Base-by-base conservation (phyloP, 2,329 filamentous ascomycete genomes). In the Emericellopsis cladophorae region DNA sequence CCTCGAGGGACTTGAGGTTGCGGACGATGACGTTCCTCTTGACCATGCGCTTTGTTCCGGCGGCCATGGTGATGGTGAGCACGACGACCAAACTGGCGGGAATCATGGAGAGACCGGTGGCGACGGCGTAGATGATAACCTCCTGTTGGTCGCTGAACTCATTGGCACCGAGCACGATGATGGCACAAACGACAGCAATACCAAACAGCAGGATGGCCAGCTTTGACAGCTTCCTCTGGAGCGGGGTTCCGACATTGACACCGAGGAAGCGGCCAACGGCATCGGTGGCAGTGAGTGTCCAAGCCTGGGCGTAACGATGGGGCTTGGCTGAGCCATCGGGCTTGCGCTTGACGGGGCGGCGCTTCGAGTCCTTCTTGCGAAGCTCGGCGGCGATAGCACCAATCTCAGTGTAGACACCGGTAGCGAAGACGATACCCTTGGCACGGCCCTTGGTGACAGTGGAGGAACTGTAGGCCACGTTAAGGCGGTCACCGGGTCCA, bases 101-200 rank as follows among this genome's bases (percentile, higher is more conserved):
- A 46, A 74, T 70, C 59, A 72, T 70, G 8, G 64, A 67, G 12
- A 73, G 54, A 45, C 62, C 64, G 18, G 66, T 65, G 12, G 61
- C 64, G 21, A 67, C 63, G n/a, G 61, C 65, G 44, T 66, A 68
- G 44, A 67, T 80, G 48, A 81, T 76, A 45, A 81, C 76, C 48
- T 80, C 74, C 23, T 67, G 65, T 26, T 65, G 59, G 31, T 58
- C 55, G n/a, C 63, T 57, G 54, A 76, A 78, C 1, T 67, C 49
- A 56, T 81, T 84, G 41, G 79, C 74, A 7, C 66, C 79, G 36
- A 83, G 68, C 32, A 84, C 79, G 49, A 85, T 76, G 48, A 85
- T 72, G 8, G 79, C 79, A 45, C 79, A 81, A 22, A 84, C 51
- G 11, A 85, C 72, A 3, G 81, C 81, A 40, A 82, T 71, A 24